A percentile compares a stretch with the other conserved stretches of the same genome.
These are phyloP conservation scores for Corylus americana DNA, from an alignment of 306 rosid genomes.

Conservation along the genomic window DNA sequence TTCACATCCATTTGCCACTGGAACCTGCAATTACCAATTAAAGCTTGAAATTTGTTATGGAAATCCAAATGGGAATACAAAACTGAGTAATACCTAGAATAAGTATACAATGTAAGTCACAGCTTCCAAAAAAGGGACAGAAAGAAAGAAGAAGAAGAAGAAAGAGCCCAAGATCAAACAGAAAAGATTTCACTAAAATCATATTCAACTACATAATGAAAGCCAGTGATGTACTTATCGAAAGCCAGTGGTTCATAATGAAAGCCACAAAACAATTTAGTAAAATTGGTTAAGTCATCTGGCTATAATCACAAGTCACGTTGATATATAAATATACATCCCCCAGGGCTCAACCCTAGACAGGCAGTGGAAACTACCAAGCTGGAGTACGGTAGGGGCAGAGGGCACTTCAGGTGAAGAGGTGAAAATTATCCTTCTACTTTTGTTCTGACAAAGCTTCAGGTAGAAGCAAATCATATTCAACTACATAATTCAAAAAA, in stretches of 20 bases:
- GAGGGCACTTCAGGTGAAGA: too few relatives aligned
- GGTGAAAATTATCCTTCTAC: constrained; percentile 8
- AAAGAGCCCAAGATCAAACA: neutral
- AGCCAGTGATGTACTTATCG: neutral
- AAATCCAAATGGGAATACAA: neutral
- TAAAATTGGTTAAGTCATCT: neutral
- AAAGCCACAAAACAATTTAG: neutral
- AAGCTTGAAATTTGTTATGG: constrained; percentile 21
- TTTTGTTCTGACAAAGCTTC: constrained; percentile 1
- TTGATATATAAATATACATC: neutral
- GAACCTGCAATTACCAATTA: constrained; percentile 62
- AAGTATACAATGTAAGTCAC: neutral
- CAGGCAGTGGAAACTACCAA: too few relatives aligned
- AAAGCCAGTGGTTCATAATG: neutral
- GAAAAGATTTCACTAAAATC: neutral
- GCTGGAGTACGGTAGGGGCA: too few relatives aligned
- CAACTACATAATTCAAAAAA: neutral
- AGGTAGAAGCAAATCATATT: constrained; percentile 1
- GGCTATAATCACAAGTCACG: neutral
- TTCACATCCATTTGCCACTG: constrained; percentile 94
- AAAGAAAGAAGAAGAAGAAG: neutral
- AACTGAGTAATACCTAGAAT: neutral
- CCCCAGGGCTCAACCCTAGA: too few relatives aligned
- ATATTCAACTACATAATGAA: neutral
- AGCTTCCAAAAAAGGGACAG: neutral